Evolutionary conservation across 2,329 filamentous ascomycete species (phyloP), one percentile per base, ranked within the genome.

Genomic region (Juglanconis juglandina): DNA sequence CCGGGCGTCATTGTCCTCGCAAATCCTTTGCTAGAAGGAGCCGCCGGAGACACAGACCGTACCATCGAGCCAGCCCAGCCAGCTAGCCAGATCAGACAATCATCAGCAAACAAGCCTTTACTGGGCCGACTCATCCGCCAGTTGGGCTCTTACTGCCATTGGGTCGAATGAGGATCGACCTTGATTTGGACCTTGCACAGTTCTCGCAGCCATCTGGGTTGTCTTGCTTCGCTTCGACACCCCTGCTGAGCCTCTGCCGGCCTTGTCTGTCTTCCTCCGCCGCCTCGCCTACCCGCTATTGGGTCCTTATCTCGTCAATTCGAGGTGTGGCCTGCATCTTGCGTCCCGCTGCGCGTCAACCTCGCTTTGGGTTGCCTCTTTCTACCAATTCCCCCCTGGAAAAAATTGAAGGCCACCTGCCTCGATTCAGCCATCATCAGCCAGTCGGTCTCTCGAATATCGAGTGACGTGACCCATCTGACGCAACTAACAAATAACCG

Each of bases 361-460:
- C 51, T 63, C 61, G 61, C 61, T 63, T 63, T 63, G 50, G 50
- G 39, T 61, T 63, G 54, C 61, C 61, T 56, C 13, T 58, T 63
- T 61, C 58, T 61, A 41, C 37, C 39, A 53, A 32, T 35, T 42
- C 34, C 52, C 50, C 50, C 44, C 42, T 33, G 41, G 39, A 50
- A 48, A 30, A 41, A 44, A 56, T 47, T 35, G 35, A 47, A 58
- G 53, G 49, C 53, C 50, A 52, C 51, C 53, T 59, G 39, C 39
- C 39, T 58, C 51, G 53, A 63, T 39, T 56, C 61, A 61, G 35
- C 58, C 58, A 56, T 49, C 48, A 14, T 52, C 48, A 58, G 58
- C 61, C 61, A 61, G 48, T 47, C 53, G 42, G 53, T 54, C 41
- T 48, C 30, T 52, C 51, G 11, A 48, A 47, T 30, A 56, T 54